Evolutionary conservation across 2,329 filamentous ascomycete species (phyloP).

Genomic region (Hyphodiscus sp.): DNA sequence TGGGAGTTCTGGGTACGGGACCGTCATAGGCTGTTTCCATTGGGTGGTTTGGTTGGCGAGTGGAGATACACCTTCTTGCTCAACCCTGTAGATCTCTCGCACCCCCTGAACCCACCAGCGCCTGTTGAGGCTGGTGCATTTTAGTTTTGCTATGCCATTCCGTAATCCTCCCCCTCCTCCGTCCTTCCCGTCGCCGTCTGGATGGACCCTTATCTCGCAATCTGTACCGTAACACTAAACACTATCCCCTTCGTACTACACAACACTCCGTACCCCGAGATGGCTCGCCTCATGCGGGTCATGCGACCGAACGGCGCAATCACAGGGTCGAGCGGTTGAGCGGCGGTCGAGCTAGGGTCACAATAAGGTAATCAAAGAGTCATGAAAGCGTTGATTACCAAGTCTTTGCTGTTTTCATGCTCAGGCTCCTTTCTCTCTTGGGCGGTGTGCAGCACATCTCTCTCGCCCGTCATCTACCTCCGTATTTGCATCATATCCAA

Average conservation of each 20-base stretch:
- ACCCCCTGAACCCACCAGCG: no score
- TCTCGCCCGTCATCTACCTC: background rate
- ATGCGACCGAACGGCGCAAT: background rate
- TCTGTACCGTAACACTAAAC: background rate
- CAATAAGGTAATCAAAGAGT: slow-evolving; percentile 2
- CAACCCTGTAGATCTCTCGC: slow-evolving; percentile 14
- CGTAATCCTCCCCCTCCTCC: no score
- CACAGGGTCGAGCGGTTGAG: no score
- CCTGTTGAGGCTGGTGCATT: slow-evolving; percentile 10
- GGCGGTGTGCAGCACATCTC: no score
- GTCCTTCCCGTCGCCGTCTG: no score
- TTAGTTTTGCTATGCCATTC: no score
- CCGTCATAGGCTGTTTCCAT: slow-evolving; percentile 10
- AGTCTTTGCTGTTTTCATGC: background rate
- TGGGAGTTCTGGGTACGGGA: slow-evolving; percentile 2
- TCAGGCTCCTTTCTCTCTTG: background rate
- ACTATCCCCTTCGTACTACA: no score
- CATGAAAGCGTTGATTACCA: background rate
- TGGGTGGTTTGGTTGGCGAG: no score
- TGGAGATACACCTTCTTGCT: no score
- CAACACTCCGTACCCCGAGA: no score
- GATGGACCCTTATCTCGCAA: slow-evolving; percentile 2
- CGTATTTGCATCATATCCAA: background rate
- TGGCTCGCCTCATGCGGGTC: background rate
- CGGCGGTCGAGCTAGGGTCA: slow-evolving; percentile 1